phyloP scores from a whole-genome alignment of 306 rosid genomes.

The Malus orientalis region DNA sequence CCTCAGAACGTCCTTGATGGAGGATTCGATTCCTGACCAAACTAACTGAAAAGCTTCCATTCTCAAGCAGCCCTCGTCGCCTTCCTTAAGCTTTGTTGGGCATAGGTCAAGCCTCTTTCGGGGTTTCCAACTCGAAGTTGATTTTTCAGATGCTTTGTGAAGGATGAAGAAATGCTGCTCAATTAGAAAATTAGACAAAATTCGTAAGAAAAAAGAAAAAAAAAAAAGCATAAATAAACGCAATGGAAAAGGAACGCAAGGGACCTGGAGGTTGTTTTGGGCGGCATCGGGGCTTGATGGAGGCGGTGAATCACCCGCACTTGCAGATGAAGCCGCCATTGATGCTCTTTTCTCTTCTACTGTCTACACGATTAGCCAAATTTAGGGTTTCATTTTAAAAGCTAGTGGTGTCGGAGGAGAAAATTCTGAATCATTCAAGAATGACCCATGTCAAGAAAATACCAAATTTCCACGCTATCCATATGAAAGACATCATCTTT shows the following conservation, averaged over 20 bases:
- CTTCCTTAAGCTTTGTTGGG: conserved; percentile 20
- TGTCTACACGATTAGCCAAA: not conserved
- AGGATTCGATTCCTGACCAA: conserved; percentile 66
- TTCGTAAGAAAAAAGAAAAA: not conserved
- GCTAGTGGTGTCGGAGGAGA: conserved; percentile 11
- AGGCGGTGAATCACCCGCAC: conserved; percentile 6
- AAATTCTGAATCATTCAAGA: conserved; percentile 30
- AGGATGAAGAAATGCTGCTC: conserved; percentile 69
- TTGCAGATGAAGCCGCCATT: not conserved
- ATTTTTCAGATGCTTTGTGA: conserved; percentile 48
- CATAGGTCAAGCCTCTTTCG: conserved; percentile 47
- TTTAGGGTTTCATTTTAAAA: conserved; percentile 36
- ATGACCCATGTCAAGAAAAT: conserved; percentile 24
- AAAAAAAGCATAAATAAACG: not conserved
- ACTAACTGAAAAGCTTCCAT: conserved; percentile 45
- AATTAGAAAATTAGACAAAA: not conserved
- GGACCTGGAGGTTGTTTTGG: conserved; percentile 25
- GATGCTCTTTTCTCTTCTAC: not conserved
- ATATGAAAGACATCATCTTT: conserved; percentile 1
- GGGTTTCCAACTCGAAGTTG: not conserved
- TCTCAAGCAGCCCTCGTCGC: conserved; percentile 25
- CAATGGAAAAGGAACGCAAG: too few species aligned
- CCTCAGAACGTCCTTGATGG: conserved; percentile 62
- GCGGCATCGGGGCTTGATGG: not conserved
- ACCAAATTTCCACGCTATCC: not conserved